A percentile compares a stretch with the other conserved stretches of the same genome.
Evolutionary conservation across 805 yeast genomes (phyloP).

Genomic region (Wickerhamomyces canadensis): DNA sequence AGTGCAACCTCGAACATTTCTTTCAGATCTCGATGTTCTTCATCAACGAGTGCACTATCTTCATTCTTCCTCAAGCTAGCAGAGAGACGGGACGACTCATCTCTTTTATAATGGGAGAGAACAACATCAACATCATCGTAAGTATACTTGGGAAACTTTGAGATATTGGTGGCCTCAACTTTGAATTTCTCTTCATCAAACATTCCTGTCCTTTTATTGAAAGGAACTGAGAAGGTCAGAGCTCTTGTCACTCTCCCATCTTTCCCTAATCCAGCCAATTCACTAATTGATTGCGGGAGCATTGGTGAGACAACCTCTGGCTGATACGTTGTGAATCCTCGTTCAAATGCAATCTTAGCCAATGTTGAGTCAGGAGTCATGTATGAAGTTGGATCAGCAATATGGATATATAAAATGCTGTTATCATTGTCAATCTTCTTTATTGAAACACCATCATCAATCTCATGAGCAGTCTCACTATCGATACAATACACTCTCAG

Average conservation of each 20-base stretch:
- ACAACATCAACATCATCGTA: constrained; percentile 58
- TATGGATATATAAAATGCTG: constrained; percentile 56
- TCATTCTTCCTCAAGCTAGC: constrained; percentile 26
- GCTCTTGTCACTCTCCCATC: constrained; percentile 39
- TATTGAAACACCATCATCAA: constrained; percentile 88
- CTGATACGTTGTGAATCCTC: constrained; percentile 65
- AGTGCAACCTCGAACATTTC: constrained; percentile 29
- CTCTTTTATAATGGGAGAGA: no score
- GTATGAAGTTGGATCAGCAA: constrained; percentile 84
- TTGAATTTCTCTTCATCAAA: constrained; percentile 23
- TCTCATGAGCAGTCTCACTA: constrained; percentile 72
- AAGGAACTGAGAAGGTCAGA: constrained; percentile 36
- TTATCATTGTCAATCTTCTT: constrained; percentile 24
- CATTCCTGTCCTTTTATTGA: constrained; percentile 21
- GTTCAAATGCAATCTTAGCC: constrained; percentile 51
- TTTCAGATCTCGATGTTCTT: constrained; percentile 29
- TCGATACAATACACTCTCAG: constrained; percentile 79
- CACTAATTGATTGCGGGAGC: constrained; percentile 57
- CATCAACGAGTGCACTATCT: background rate
- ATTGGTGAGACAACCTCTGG: constrained; percentile 63
- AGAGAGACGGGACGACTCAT: no score
- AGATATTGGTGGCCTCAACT: constrained; percentile 37
- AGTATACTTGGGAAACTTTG: constrained; percentile 47
- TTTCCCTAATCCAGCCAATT: constrained; percentile 46
- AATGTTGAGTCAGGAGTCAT: constrained; percentile 31